Base-by-base conservation (phyloP, 164 flowering plant genomes). In the Vitis amurensis region DNA sequence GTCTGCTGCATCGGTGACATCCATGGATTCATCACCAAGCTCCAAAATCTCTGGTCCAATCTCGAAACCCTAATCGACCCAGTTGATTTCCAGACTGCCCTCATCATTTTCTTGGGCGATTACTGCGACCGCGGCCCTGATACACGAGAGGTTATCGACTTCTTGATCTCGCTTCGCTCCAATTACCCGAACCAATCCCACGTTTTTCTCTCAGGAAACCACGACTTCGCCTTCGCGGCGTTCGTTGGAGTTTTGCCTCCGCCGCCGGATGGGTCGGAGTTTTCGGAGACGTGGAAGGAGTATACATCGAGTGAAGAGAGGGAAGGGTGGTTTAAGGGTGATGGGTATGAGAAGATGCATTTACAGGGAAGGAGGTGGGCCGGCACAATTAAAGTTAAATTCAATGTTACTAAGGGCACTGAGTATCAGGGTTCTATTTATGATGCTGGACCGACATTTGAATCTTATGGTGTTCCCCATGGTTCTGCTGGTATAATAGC, bases 61-160 rank as follows among this genome's bases (percentile, higher is more conserved):
- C 96, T 95, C 73, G 79, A 89, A 78, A 51, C 89, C 72, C 57
- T n/a, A 1, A 72, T 89, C 62, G 73, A 68, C 67, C 80, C 87
- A 17, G 17, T 75, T 5, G 70, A 83, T 5, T 94, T 94, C 75
- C 49, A 72, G 44, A 11, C 85, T 3, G 89, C 99, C 62, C 83
- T 84, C 15, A 73, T 95, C 62, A 89, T 95, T 76, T 95, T 95
- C 89, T 64, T 95, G 15, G 99, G 99, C 73, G 97, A 95, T 72
- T 95, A 95, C 80, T 92, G 99, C 76, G 98, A 95, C 72, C 82
- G 99, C 1, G 99, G 99, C 3, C 92, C 94, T 5, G 74, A 91
- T 57, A 92, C 99, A 19, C 76, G 72, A 5, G 11, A 71, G 19
- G 96, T 91, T 52, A 29, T 95, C 30, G 95, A 91, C 57, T 92